Conservation (phyloP, 306 rosid genomes). For the Inga laurina region DNA sequence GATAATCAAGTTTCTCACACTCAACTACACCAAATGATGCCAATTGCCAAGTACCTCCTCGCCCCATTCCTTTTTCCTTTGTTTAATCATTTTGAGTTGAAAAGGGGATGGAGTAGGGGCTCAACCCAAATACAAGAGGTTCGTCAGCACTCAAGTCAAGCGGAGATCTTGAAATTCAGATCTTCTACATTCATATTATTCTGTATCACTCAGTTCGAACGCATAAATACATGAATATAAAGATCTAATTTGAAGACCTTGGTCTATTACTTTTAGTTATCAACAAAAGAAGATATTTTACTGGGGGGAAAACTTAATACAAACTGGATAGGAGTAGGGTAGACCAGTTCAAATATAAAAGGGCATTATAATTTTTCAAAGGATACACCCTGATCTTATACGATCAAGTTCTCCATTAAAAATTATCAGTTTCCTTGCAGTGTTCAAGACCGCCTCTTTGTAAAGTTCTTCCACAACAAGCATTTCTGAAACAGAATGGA, state of each 20-base stretch:
- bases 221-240: background rate
- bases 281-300: background rate
- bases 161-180: background rate
- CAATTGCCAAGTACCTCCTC: background rate
- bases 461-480: conserved; percentile 97
- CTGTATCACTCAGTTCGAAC: background rate
- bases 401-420: conserved; percentile 97
- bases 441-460: conserved; percentile 82
- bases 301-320: background rate
- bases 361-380: conserved; percentile 33
- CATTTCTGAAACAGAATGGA: conserved; percentile 66
- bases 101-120: background rate
- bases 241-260: background rate
- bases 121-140: background rate
- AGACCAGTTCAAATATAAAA: conserved; percentile 19
- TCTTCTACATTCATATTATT: background rate
- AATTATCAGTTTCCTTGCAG: conserved; percentile 73
- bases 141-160: background rate
- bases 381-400: conserved; percentile 99
- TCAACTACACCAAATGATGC: background rate
- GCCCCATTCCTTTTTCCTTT: background rate
- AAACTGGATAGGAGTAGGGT: background rate
- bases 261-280: background rate
- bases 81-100: background rate
- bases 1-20: conserved; percentile 17